Conservation (phyloP, 148 eudicot species). For the Chenopodium album region DNA sequence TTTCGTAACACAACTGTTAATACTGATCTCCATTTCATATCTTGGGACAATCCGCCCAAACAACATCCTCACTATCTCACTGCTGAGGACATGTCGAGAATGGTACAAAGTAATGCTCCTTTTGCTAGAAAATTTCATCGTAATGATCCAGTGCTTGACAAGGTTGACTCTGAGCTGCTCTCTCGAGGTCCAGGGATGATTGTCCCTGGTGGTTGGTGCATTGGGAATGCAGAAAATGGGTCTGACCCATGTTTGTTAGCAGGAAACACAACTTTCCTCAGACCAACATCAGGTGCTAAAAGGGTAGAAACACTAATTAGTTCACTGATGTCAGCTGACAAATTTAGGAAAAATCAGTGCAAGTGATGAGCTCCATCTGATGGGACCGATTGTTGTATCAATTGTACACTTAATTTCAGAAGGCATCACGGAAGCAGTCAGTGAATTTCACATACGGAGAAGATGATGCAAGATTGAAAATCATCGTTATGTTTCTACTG, state of each 20-base stretch:
- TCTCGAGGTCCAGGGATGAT: conserved; percentile 45
- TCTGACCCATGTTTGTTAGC: conserved; percentile 49
- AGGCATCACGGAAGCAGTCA: not conserved
- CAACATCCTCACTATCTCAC: conserved; percentile 62
- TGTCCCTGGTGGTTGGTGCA: conserved; percentile 64
- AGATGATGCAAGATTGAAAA: not conserved
- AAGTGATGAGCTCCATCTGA: conserved; percentile 29
- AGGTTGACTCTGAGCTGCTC: conserved; percentile 52
- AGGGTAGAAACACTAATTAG: conserved; percentile 45
- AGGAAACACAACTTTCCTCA: conserved; percentile 45
- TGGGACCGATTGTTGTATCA: not conserved
- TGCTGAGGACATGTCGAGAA: conserved; percentile 41
- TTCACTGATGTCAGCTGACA: conserved; percentile 41
- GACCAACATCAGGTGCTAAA: conserved; percentile 46
- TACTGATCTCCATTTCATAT: conserved; percentile 55
- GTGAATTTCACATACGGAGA: not conserved
- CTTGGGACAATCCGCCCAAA: conserved; percentile 65
- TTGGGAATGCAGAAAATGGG: conserved; percentile 44
- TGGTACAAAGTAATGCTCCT: conserved; percentile 53
- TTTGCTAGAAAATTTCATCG: conserved; percentile 55
- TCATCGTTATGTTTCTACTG: not conserved
- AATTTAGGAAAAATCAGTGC: conserved; percentile 49
- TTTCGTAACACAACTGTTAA: conserved; percentile 56
- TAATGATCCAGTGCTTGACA: conserved; percentile 49
- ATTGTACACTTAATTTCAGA: not conserved